phyloP scores from a whole-genome alignment of 371 early-diverging fungal genomes.

The Syncephalastrum sp. region DNA sequence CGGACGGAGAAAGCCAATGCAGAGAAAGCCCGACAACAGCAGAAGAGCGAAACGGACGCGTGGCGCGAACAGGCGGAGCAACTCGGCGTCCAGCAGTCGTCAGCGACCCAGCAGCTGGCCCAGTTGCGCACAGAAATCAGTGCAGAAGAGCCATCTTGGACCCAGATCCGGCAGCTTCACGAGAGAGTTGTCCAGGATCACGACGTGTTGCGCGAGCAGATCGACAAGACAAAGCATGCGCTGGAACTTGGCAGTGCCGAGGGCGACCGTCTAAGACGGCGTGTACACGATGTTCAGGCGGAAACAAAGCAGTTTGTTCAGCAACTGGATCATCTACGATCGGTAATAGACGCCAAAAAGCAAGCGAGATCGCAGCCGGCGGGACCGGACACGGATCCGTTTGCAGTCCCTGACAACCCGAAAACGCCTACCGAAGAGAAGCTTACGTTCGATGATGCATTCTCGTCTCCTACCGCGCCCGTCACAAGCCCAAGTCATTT shows the following conservation, averaged over 20 bases:
- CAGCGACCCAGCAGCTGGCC: conserved; percentile 12
- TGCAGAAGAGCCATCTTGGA: conserved; percentile 28
- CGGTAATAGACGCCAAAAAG: too few relatives aligned
- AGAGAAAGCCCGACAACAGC: conserved; percentile 18
- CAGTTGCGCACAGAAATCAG: conserved; percentile 20
- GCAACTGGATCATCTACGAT: conserved; percentile 25
- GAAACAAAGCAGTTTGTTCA: conserved; percentile 28
- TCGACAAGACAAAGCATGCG: conserved; percentile 19
- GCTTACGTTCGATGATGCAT: too few relatives aligned
- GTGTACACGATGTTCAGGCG: conserved; percentile 38
- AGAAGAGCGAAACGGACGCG: conserved; percentile 26
- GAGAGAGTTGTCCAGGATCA: conserved; percentile 28
- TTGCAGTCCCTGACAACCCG: too few relatives aligned
- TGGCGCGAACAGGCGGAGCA: conserved; percentile 25
- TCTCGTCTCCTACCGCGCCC: too few relatives aligned
- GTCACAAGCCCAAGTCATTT: conserved; percentile 21
- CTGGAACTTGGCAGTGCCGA: conserved; percentile 32
- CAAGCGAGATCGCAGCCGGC: too few relatives aligned
- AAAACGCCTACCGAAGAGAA: too few relatives aligned
- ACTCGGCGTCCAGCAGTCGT: conserved; percentile 27
- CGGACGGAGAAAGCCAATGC: conserved; percentile 21
- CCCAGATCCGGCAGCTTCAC: conserved; percentile 21
- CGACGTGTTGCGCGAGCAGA: conserved; percentile 13
- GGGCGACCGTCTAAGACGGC: conserved; percentile 33
- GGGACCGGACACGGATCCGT: too few relatives aligned